Conservation (phyloP, 208 protist species). For the Trypanosoma cruzi region DNA sequence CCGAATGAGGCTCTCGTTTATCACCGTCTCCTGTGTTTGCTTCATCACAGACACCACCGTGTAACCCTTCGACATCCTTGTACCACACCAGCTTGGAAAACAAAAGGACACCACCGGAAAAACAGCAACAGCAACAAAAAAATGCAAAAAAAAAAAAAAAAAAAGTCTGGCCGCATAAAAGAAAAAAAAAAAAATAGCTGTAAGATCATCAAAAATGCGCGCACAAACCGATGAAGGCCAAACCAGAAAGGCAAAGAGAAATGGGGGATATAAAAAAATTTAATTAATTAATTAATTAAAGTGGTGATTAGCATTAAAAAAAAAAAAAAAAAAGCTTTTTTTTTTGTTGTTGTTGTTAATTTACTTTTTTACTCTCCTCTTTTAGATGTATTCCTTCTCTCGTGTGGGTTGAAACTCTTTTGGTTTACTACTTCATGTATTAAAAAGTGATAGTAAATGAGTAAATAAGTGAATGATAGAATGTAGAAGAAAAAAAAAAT, state of each 20-base stretch:
- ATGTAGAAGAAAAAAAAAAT: neutral
- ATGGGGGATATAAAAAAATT: no score
- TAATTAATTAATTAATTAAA: no score
- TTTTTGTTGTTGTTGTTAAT: no score
- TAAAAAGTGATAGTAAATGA: neutral
- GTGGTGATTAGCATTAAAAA: no score
- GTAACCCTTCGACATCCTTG: constrained; percentile 74
- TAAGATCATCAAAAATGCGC: neutral
- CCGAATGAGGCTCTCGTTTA: constrained; percentile 82
- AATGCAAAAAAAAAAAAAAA: constrained; percentile 5
- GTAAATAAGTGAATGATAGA: neutral
- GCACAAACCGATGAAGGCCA: neutral
- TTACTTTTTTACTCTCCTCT: constrained; percentile 11
- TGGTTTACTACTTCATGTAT: neutral
- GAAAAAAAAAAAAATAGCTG: neutral
- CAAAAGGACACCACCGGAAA: constrained; percentile 13
- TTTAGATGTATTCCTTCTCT: neutral
- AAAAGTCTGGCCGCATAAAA: neutral
- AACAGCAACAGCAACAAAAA: constrained; percentile 8
- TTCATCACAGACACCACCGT: constrained; percentile 66
- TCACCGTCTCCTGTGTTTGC: constrained; percentile 69
- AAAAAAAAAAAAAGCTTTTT: no score
- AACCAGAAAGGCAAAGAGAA: no score
- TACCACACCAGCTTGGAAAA: neutral
- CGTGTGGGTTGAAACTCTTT: neutral